A percentile compares a stretch with the other conserved stretches of the same genome.
phyloP scores from a whole-genome alignment of 805 yeast genomes.

The Lipomyces spencermartinsiae region DNA sequence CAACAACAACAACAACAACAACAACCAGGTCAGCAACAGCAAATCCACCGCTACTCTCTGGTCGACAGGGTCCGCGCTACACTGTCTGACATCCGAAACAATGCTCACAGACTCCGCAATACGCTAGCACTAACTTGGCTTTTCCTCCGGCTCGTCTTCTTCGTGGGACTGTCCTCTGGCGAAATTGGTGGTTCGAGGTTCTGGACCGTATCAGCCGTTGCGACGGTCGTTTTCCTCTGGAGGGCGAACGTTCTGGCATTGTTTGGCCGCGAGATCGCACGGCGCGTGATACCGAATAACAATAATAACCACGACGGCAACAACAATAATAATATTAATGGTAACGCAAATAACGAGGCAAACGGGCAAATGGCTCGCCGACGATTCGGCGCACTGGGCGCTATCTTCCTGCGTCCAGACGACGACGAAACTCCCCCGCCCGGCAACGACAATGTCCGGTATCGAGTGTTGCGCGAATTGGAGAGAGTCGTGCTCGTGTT shows the following conservation, averaged over 20 bases:
- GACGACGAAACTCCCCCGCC: not conserved
- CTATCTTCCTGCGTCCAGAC: slow-evolving; percentile 4
- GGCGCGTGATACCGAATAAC: slow-evolving; percentile 11
- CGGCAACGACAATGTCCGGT: slow-evolving; percentile 1
- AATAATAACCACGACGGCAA: slow-evolving; percentile 8
- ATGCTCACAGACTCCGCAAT: slow-evolving; percentile 22
- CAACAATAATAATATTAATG: slow-evolving; percentile 5
- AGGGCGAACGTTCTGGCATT: slow-evolving; percentile 16
- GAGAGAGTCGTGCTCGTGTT: slow-evolving; percentile 34
- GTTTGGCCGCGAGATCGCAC: not conserved
- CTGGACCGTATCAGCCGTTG: slow-evolving; percentile 26
- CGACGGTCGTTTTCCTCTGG: slow-evolving; percentile 25
- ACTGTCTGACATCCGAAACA: slow-evolving; percentile 15
- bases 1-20: slow-evolving; percentile 3
- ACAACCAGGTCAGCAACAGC: not conserved
- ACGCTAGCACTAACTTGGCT: slow-evolving; percentile 29
- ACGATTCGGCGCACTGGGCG: not conserved
- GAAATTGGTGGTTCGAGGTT: slow-evolving; percentile 27
- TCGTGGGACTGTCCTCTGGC: slow-evolving; percentile 31
- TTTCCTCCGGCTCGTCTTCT: slow-evolving; percentile 30
- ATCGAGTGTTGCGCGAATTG: slow-evolving; percentile 16
- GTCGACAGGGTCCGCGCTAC: slow-evolving; percentile 9
- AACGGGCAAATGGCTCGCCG: not conserved
- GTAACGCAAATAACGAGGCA: not conserved
- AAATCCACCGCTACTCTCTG: not conserved